Conservation (phyloP, 2,329 filamentous ascomycete genomes). For the Exophiala oligosperma region DNA sequence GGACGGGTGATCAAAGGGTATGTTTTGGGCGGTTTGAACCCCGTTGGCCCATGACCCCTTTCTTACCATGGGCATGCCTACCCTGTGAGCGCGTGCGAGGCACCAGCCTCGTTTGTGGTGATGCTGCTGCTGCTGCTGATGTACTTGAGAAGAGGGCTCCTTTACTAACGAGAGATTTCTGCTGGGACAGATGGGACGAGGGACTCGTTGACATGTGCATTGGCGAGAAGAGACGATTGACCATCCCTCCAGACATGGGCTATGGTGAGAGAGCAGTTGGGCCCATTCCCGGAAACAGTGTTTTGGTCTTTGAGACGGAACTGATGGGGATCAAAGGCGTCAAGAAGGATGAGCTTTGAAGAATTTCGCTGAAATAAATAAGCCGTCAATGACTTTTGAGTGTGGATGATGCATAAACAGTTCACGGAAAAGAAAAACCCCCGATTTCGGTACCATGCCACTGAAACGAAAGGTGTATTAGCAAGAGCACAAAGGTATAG, state of each 20-base stretch:
- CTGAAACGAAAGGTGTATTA: too few species aligned
- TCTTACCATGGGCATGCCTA: too few species aligned
- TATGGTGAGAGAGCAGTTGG: conserved; percentile 77
- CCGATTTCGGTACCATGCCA: too few species aligned
- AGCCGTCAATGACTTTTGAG: too few species aligned
- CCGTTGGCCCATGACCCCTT: too few species aligned
- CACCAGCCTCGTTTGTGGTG: too few species aligned
- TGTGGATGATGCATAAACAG: too few species aligned
- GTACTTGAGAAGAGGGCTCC: not conserved
- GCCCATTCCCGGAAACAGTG: conserved; percentile 79
- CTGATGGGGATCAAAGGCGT: conserved; percentile 75
- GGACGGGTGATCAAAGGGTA: conserved; percentile 89
- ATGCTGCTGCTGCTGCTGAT: not conserved
- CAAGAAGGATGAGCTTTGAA: conserved; percentile 46
- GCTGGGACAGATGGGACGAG: conserved; percentile 67
- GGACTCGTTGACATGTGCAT: conserved; percentile 93
- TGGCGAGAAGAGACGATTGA: conserved; percentile 87
- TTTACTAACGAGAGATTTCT: too few species aligned
- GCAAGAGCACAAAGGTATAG: too few species aligned
- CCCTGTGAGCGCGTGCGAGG: too few species aligned
- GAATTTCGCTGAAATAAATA: not conserved
- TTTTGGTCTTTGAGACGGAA: conserved; percentile 90
- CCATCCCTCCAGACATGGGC: conserved; percentile 80
- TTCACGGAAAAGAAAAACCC: too few species aligned
- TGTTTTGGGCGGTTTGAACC: conserved; percentile 33